These are phyloP conservation scores for Luvunga scandens DNA, from an alignment of 345 rosid species.

Conservation along the genomic window DNA sequence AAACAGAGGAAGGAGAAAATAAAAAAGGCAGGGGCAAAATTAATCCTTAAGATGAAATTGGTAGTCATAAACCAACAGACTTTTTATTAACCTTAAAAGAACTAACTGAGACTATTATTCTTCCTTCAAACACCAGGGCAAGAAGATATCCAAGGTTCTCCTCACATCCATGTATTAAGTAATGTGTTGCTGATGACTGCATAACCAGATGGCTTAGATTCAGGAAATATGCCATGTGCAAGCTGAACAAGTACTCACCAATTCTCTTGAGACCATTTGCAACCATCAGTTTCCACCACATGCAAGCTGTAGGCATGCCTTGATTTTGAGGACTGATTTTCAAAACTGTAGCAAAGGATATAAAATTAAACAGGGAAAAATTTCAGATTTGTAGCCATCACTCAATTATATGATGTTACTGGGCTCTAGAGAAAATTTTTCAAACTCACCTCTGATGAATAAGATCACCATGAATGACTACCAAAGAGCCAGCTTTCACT, in stretches of 20 bases:
- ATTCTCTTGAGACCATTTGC: conserved; percentile 84
- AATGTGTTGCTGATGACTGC: not conserved
- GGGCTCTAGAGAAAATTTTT: conserved; percentile 5
- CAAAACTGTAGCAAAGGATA: conserved; percentile 49
- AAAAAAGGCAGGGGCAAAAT: not conserved
- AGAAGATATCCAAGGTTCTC: not conserved
- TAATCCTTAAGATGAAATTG: too few relatives aligned
- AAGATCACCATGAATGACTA: conserved; percentile 85
- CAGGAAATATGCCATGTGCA: not conserved
- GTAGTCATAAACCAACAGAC: not conserved
- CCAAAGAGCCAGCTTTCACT: conserved; percentile 90
- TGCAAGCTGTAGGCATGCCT: conserved; percentile 97
- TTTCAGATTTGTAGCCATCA: not conserved
- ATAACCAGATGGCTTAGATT: not conserved
- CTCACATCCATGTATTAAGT: not conserved
- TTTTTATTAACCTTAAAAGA: not conserved
- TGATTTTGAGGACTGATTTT: conserved; percentile 72
- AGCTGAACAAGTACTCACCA: conserved; percentile 47
- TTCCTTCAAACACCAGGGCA: not conserved
- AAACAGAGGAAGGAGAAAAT: not conserved
- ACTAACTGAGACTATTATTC: not conserved
- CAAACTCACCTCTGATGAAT: conserved; percentile 78
- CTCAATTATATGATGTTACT: not conserved
- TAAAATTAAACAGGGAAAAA: conserved; percentile 1
- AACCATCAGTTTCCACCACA: conserved; percentile 84